These are phyloP conservation scores for Phalaenopsis aphrodite DNA, from an alignment of 106 monocot species.

Conservation along the genomic window DNA sequence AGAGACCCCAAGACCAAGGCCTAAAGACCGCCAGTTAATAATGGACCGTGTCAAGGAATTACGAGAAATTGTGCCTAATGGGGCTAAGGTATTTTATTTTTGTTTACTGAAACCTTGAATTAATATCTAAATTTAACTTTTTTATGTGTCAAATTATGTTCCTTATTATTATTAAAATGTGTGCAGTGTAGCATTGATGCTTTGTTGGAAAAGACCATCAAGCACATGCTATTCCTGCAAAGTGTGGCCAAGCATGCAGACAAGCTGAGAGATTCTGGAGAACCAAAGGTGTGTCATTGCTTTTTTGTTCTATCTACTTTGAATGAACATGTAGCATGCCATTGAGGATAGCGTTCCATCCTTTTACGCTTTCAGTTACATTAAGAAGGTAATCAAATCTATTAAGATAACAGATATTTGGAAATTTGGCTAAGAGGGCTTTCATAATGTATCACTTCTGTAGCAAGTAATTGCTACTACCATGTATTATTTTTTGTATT, in stretches of 20 bases:
- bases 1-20: constrained; percentile 75
- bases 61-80: constrained; percentile 89
- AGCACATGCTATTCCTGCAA: constrained; percentile 93
- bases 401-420: neutral
- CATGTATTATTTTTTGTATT: no score
- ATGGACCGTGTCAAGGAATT: constrained; percentile 93
- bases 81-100: constrained; percentile 56
- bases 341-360: no score
- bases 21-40: constrained; percentile 96
- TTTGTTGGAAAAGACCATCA: constrained; percentile 83
- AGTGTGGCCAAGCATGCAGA: constrained; percentile 87
- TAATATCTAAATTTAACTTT: neutral
- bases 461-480: no score
- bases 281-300: constrained; percentile 50
- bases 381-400: neutral
- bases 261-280: constrained; percentile 61
- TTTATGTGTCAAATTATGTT: neutral
- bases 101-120: neutral
- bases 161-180: neutral
- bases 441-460: no score
- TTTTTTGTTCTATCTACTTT: neutral
- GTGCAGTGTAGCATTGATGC: constrained; percentile 90
- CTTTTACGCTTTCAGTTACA: neutral
- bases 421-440: no score
- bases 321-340: neutral